Evolutionary conservation across 495 filamentous ascomycete genomes (phyloP).

Genomic region (Daldinia grandis): DNA sequence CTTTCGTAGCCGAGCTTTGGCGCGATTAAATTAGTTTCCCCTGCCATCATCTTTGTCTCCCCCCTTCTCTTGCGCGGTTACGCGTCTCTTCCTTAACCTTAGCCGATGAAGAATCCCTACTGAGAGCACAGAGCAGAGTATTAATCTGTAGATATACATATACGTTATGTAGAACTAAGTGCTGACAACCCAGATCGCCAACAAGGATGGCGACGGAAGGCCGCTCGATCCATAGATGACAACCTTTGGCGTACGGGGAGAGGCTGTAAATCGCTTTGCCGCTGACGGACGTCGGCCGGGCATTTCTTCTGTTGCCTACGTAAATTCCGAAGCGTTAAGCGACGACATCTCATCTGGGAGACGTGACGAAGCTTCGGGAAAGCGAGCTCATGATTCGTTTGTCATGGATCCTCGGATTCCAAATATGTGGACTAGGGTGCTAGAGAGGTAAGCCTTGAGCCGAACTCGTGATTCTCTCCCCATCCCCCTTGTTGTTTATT

Average conservation of each 20-base stretch:
- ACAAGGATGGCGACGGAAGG: neutral
- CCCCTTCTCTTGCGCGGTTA: neutral
- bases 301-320: neutral
- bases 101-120: neutral
- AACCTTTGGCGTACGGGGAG: neutral
- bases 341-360: neutral
- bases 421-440: neutral
- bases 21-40: slow-evolving; percentile 10
- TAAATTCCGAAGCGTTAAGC: neutral
- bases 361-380: neutral
- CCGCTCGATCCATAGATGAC: neutral
- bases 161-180: neutral
- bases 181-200: neutral
- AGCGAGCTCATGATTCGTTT: neutral
- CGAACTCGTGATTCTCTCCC: neutral
- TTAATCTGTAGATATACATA: neutral
- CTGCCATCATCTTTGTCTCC: neutral
- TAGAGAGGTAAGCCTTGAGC: neutral
- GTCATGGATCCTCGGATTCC: neutral
- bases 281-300: neutral
- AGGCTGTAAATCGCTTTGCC: neutral
- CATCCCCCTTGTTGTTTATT: neutral
- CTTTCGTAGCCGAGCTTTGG: slow-evolving; percentile 7
- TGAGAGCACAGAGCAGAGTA: neutral
- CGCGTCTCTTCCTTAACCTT: neutral